Base-by-base conservation (phyloP, 495 filamentous ascomycete genomes). In the Daldinia loculata region DNA sequence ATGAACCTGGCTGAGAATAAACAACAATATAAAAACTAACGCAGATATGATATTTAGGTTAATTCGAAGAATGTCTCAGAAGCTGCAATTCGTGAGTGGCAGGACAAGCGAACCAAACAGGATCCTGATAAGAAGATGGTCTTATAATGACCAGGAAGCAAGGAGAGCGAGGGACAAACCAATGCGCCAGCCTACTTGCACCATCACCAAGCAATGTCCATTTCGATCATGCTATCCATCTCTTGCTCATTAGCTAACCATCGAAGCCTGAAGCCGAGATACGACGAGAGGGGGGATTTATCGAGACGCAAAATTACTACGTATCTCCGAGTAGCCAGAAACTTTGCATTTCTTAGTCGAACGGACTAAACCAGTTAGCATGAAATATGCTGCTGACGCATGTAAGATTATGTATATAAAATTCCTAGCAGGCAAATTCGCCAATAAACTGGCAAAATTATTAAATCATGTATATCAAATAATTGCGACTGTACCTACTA, bases 21-120 rank as follows among this genome's bases (percentile, higher is more conserved):
- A 32, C n/a, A 57, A 17, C 24, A 17, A 24, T 8, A 5, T 14
- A 36, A 50, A 55, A 26, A 26, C 61, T 70, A 70, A 70, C 19
- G 32, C 11, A 14, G 22, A 15, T 2, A 24, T 34, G 1, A 24
- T n/a, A 27, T 27, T n/a, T 45, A 70, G 67, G 67, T 70, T 15
- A 38, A 56, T 2, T 43, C 67, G 8, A 66, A 57, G 50, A 19
- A 66, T 14, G 61, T 70, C 50, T 61, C 67, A 15, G 22, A 19
- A 14, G 61, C 43, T n/a, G 56, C 67, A 17, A 52, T 66, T 22
- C 67, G 56, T 29, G 67, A 26, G 36, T 70, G 67, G 67, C 4
- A 57, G 39, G 24, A 45, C 5, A 22, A 17, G 39, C 36, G 30
- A 27, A 30, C 29, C 38, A 30, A 51, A 51, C n/a, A 41, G 26